These are phyloP conservation scores for Saccharomyces hybrid DNA, from an alignment of 1,139 yeast species.

Conservation along the genomic window DNA sequence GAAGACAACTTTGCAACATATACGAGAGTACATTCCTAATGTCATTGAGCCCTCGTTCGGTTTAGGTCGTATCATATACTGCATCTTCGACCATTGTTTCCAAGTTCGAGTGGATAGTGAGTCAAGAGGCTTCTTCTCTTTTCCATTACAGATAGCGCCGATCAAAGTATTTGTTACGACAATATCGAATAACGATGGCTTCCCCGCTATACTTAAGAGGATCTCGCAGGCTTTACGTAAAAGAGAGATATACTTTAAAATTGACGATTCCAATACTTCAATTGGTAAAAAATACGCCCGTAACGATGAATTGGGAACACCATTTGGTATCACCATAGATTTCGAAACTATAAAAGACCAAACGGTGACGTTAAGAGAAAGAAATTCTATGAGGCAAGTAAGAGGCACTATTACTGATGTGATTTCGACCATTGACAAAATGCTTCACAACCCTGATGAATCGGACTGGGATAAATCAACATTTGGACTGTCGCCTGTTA, in stretches of 20 bases:
- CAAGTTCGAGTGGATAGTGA: conserved; percentile 92
- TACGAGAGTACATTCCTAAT: conserved; percentile 93
- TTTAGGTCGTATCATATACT: conserved; percentile 93
- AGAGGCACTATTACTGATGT: conserved; percentile 83
- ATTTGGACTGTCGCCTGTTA: background rate
- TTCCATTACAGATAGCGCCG: conserved; percentile 96
- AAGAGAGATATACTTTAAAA: conserved; percentile 86
- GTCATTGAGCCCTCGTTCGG: conserved; percentile 99
- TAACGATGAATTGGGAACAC: conserved; percentile 98
- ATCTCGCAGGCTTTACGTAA: conserved; percentile 65
- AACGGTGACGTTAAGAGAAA: conserved; percentile 94
- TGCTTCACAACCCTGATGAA: conserved; percentile 47
- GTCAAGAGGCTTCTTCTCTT: conserved; percentile 85
- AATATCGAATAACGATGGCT: conserved; percentile 73
- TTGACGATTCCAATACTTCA: conserved; percentile 95
- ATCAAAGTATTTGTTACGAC: conserved; percentile 95
- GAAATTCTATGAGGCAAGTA: conserved; percentile 95
- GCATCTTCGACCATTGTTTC: conserved; percentile 88
- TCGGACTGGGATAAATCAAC: background rate
- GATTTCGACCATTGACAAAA: conserved; percentile 66
- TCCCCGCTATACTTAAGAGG: conserved; percentile 66
- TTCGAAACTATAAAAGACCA: conserved; percentile 87
- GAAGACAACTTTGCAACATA: conserved; percentile 75
- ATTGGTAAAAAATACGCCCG: conserved; percentile 93
- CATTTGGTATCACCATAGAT: conserved; percentile 96